phyloP scores from a whole-genome alignment of 2,329 filamentous ascomycete species.

The Orbilia javanica region DNA sequence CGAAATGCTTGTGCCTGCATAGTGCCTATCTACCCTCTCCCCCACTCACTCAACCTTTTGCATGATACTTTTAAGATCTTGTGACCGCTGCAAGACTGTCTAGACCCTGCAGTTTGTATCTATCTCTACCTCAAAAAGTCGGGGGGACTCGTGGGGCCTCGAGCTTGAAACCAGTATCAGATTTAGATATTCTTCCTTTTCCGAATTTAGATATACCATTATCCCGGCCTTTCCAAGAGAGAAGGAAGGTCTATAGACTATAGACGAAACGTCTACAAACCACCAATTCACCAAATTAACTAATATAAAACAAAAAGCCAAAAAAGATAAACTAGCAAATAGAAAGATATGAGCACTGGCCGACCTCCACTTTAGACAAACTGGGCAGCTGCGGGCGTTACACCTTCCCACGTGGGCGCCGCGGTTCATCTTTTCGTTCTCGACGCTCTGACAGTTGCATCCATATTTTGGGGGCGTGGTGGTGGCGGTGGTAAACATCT shows the following conservation, averaged over 20 bases:
- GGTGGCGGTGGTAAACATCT: background rate
- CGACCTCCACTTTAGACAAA: background rate
- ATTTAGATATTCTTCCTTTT: background rate
- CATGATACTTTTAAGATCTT: constrained; percentile 5
- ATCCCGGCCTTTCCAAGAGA: too few relatives aligned
- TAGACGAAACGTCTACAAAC: background rate
- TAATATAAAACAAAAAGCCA: background rate
- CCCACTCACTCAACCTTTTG: constrained; percentile 4
- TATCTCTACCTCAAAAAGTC: too few relatives aligned
- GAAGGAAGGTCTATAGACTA: too few relatives aligned
- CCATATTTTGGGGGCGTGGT: background rate
- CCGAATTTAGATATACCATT: too few relatives aligned
- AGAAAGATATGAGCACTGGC: constrained; percentile 7
- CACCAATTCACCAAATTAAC: background rate
- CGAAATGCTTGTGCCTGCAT: constrained; percentile 11
- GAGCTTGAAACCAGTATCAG: background rate
- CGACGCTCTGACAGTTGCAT: constrained; percentile 4
- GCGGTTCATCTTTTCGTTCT: constrained; percentile 4
- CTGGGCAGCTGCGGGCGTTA: constrained; percentile 8
- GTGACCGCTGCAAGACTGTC: background rate
- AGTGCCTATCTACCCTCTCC: background rate
- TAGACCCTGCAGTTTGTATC: background rate
- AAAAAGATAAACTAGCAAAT: background rate
- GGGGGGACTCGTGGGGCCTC: too few relatives aligned
- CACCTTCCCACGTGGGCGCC: constrained; percentile 26